A percentile compares a stretch with the other conserved stretches of the same genome.
phyloP scores from a whole-genome alignment of 768 basidiomycete species.

The Thelephora ganbajun region DNA sequence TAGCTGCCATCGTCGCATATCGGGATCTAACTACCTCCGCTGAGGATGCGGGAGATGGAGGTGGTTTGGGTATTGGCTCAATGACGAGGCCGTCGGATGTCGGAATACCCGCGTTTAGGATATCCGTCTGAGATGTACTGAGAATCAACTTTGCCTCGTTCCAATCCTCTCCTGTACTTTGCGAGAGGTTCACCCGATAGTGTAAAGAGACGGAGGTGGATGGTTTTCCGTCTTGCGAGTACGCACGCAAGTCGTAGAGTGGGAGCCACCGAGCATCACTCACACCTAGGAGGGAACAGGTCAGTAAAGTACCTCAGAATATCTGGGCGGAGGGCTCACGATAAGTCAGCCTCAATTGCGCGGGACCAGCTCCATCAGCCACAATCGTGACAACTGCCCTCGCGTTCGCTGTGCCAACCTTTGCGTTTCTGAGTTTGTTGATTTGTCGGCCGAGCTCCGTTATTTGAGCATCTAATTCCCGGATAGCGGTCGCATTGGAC shows the following conservation, averaged over 20 bases:
- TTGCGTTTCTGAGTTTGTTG: background rate
- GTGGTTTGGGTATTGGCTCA: background rate
- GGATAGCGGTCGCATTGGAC: constrained; percentile 20
- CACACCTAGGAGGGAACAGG: constrained; percentile 27
- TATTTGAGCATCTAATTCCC: constrained; percentile 26
- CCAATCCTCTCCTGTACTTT: constrained; percentile 54
- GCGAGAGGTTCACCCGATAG: constrained; percentile 39
- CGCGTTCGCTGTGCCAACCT: constrained; percentile 2
- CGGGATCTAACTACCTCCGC: too few species aligned
- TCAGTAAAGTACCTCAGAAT: background rate
- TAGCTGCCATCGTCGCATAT: too few species aligned
- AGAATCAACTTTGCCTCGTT: constrained; percentile 31
- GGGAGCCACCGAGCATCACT: constrained; percentile 36
- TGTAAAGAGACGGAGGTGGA: constrained; percentile 31
- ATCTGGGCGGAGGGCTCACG: constrained; percentile 20
- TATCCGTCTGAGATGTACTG: constrained; percentile 31
- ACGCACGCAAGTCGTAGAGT: constrained; percentile 46
- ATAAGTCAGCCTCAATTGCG: constrained; percentile 38
- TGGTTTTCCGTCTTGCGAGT: constrained; percentile 27
- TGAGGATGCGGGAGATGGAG: too few species aligned
- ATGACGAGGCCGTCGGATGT: background rate
- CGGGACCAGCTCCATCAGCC: constrained; percentile 3
- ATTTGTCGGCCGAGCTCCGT: constrained; percentile 11
- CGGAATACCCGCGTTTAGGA: constrained; percentile 9
- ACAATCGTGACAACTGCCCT: constrained; percentile 1